Evolutionary conservation across 768 basidiomycete species (phyloP), one percentile per base, ranked within the genome.

Genomic region (Mycena galericulata): DNA sequence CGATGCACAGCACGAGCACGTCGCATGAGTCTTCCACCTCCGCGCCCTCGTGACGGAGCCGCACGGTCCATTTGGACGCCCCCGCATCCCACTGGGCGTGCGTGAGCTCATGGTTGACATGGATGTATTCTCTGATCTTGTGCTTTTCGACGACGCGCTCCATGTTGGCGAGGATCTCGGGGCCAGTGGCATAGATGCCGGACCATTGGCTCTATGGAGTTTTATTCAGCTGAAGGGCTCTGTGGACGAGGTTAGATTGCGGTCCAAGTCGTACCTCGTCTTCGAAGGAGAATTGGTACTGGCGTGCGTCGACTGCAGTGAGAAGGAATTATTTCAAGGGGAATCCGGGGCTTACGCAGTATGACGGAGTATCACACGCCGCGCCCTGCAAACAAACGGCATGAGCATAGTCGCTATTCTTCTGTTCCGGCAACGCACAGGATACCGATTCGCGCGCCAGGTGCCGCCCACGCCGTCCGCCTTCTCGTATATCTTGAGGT

Each of bases 1-100:
- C 89, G 18, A 85, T 75, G 20, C 83, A 85, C n/a, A 84, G 85
- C 54, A 92, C 81, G 26, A 92, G 79, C 0, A 91, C 79, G 65
- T 92, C 89, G 3, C 85, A 86, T 1, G 76, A 80, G 64, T 90
- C 89, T 27, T 86, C 85, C 49, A 88, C 81, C 59, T 85, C 85
- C 62, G 72, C 80, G n/a, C 72, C 75, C 51, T 72, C 62, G 29
- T 79, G 79, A 7, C 80, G 81, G 53, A 90, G 78, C 12, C 76
- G 84, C 5, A 91, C 75, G 41, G 81, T 79, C 90, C 90, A 91
- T 76, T 88, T 87, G 9, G 85, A 87, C 0, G 79, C 70, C 7
- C 76, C 55, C 60, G 87, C 86, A 68, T 86, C 75, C 40, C 50
- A 66, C 46, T 66, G 34, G 15, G 65, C 65, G 24, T 66, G 65